A percentile compares a stretch with the other conserved stretches of the same genome.
Evolutionary conservation across 805 yeast genomes (phyloP).

Genomic region (Candida koratica): DNA sequence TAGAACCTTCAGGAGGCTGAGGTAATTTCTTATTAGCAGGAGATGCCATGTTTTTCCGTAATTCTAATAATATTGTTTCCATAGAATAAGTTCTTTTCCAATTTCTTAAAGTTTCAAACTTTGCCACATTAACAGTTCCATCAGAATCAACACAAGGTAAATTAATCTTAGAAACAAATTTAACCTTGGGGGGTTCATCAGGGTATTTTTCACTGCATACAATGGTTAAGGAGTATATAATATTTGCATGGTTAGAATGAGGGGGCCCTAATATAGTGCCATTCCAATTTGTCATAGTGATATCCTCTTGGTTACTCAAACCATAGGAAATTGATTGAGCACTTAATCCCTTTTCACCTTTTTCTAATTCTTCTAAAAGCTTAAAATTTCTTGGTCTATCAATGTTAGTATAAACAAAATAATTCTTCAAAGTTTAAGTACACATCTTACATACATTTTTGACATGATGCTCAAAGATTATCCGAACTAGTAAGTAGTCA

Average conservation of each 20-base stretch:
- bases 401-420: slow-evolving; percentile 4
- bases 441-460: slow-evolving; percentile 47
- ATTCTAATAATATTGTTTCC: slow-evolving; percentile 87
- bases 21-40: slow-evolving; percentile 76
- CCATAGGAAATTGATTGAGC: slow-evolving; percentile 98
- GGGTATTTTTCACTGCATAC: slow-evolving; percentile 86
- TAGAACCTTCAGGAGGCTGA: slow-evolving; percentile 89
- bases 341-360: slow-evolving; percentile 96
- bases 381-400: slow-evolving; percentile 87
- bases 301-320: slow-evolving; percentile 82
- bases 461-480: no score
- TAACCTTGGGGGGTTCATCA: slow-evolving; percentile 79
- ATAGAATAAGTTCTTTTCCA: slow-evolving; percentile 92
- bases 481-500: no score
- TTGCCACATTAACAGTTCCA: slow-evolving; percentile 45
- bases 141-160: slow-evolving; percentile 81
- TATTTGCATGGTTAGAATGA: slow-evolving; percentile 79
- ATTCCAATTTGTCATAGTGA: slow-evolving; percentile 93
- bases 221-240: slow-evolving; percentile 81
- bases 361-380: slow-evolving; percentile 91
- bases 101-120: slow-evolving; percentile 64
- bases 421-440: no score
- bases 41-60: slow-evolving; percentile 81
- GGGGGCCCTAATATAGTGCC: slow-evolving; percentile 99
- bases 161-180: slow-evolving; percentile 78